Evolutionary conservation across 1,284 basidiomycete genomes (phyloP), one percentile per base, ranked within the genome.

Genomic region (Neotropicomus parvogracilis): DNA sequence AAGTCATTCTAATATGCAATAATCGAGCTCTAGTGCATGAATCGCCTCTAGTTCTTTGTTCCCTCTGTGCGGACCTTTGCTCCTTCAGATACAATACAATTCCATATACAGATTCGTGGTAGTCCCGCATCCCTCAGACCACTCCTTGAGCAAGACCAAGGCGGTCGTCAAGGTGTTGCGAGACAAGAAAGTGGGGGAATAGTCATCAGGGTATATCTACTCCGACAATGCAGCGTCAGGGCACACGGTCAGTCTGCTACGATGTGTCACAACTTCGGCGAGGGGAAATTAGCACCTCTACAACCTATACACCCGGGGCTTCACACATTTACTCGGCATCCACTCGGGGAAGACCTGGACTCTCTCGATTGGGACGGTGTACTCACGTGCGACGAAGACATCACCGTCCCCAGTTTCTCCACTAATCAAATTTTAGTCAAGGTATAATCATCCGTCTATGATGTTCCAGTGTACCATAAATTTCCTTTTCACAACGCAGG

Each of bases 21-120:
- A 21, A 20, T 6, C 13, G 3, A 36, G n/a, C 40, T 48, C 8
- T 38, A 36, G 19, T 40, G 14, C 17, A 13, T 28, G 10, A 48
- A 24, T 41, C 14, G 10, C 20, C 10, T 37, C 33, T 34, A 67
- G 64, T 29, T 67, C 12, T 67, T 67, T 35, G 49, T 67, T 11
- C 66, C 63, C 4, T 63, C 65, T 8, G 53, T 53, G 24, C 58
- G 35, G 19, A 46, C 35, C 3, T 67, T 53, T 44, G 59, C 63
- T 6, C 29, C 60, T 29, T 63, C 63, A 13, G 65, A 65, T 29
- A 50, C 42, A n/a, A 67, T 67, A 13, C 65, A 62, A 24, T 61
- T 68, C 32, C 65, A 68, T 39, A 34, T 68, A 27, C 63, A 68
- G 36, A 53, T 67, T 46, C 53, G 58, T 27, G 65, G 62, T n/a